phyloP scores from a whole-genome alignment of 805 yeast genomes.

The Kockiozyma suomiensis region DNA sequence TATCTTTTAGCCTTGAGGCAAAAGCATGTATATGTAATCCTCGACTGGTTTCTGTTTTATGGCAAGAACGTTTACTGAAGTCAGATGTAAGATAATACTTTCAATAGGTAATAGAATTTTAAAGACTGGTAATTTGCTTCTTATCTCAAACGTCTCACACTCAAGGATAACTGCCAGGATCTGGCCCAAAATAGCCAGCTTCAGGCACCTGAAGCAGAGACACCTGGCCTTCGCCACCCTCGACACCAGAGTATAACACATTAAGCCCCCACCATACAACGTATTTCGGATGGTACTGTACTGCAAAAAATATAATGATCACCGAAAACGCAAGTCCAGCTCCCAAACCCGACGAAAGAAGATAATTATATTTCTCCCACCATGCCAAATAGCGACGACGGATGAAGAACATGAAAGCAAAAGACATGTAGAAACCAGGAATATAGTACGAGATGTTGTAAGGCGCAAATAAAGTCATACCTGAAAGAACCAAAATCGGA shows the following conservation, averaged over 20 bases:
- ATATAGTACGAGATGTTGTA: slow-evolving; percentile 36
- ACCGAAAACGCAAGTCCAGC: slow-evolving; percentile 69
- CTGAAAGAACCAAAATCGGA: slow-evolving; percentile 35
- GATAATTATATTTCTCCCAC: slow-evolving; percentile 79
- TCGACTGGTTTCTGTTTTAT: too few relatives aligned
- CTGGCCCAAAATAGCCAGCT: slow-evolving; percentile 35
- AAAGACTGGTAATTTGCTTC: too few relatives aligned
- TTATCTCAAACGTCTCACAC: neutral
- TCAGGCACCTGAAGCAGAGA: slow-evolving; percentile 38
- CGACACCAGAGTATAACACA: slow-evolving; percentile 26
- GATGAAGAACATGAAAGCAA: slow-evolving; percentile 58
- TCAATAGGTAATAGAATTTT: too few relatives aligned
- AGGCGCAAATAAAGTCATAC: slow-evolving; percentile 46
- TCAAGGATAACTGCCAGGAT: slow-evolving; percentile 17
- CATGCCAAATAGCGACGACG: slow-evolving; percentile 60
- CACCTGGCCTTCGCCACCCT: slow-evolving; percentile 26
- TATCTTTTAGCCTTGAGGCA: too few relatives aligned
- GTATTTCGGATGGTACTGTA: slow-evolving; percentile 48
- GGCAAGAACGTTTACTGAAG: too few relatives aligned
- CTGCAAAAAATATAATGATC: slow-evolving; percentile 57
- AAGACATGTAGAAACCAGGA: slow-evolving; percentile 46
- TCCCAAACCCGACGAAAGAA: slow-evolving; percentile 65
- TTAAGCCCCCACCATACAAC: slow-evolving; percentile 69
- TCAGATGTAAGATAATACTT: too few relatives aligned
- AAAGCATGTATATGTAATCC: too few relatives aligned